Evolutionary conservation across 2,329 filamentous ascomycete species (phyloP), one percentile per base, ranked within the genome.

Genomic region (Trichoderma hamatum): DNA sequence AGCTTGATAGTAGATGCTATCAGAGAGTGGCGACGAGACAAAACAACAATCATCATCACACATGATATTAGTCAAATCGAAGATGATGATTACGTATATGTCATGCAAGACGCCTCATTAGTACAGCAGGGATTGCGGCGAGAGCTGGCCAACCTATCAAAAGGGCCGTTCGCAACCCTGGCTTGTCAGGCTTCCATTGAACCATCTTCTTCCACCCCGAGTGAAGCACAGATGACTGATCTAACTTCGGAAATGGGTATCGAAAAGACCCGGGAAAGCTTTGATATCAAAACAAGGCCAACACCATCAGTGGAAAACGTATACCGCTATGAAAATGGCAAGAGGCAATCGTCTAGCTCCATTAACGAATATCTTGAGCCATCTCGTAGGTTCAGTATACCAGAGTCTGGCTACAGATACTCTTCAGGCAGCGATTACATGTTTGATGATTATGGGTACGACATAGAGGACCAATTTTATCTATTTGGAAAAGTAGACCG

Each of bases 31-130:
- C 86, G 96, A 26, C 82, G 81, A 43, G 90, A 87, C 0, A 96
- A 92, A 77, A 97, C 94, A 0, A 98, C 95, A 0, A 92, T 98
- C 63, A 88, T 98, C 72, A 95, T 98, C 74, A 97, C 96, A 0
- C 95, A 98, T 75, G 93, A 98, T 72, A 86, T 96, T 36, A 86
- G 88, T 0, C 91, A 95, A 72, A 95, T 98, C 11, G 78, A 81
- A 5, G 81, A 88, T 0, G 78, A 89, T 0, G 94, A 98, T 71
- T 94, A 90, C 71, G 86, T 96, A 0, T 97, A 94, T 72, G 86
- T 97, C 13, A 82, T 98, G 76, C 90, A 95, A 36, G 80, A 88
- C 13, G 91, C 92, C 0, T 77, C 76, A 0, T 82, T 97, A 0
- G 85, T 91, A 0, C 88, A 94, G 73, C 83, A 91, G 73, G 95